Evolutionary conservation across 2,329 filamentous ascomycete species (phyloP).

Genomic region (Botryotinia convoluta): DNA sequence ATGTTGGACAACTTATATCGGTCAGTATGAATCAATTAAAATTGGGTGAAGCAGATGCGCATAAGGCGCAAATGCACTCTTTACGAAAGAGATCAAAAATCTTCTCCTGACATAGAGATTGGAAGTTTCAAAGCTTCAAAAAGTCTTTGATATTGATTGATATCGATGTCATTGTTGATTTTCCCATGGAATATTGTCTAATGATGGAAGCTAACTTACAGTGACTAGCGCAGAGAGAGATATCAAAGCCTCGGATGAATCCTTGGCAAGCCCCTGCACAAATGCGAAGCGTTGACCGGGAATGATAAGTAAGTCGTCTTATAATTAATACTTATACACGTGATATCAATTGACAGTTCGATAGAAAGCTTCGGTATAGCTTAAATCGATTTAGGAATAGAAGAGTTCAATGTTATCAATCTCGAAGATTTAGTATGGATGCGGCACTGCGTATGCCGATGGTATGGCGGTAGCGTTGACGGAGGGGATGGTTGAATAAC

Average conservation of each 20-base stretch:
- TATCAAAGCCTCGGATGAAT: conserved; percentile 22
- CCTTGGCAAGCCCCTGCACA: conserved; percentile 25
- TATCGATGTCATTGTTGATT: conserved; percentile 3
- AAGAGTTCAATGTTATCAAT: not conserved
- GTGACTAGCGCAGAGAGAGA: conserved; percentile 27
- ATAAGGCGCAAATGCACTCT: conserved; percentile 10
- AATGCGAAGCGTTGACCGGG: not conserved
- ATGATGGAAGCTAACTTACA: conserved; percentile 30
- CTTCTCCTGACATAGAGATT: not conserved
- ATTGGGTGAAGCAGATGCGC: conserved; percentile 8
- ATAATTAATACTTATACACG: not conserved
- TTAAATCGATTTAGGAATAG: not conserved
- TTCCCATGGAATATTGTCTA: conserved; percentile 4
- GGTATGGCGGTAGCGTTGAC: not conserved
- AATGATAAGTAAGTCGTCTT: not conserved
- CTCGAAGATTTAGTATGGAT: not conserved
- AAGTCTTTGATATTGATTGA: conserved; percentile 7
- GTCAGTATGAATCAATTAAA: conserved; percentile 14
- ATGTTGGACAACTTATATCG: conserved; percentile 12
- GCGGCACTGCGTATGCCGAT: not conserved
- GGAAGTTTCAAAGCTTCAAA: not conserved
- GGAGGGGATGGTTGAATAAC: conserved; percentile 21
- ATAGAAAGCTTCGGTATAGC: not conserved
- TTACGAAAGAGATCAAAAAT: not conserved
- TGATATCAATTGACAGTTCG: not conserved